Evolutionary conservation across 371 early-diverging fungal genomes (phyloP).

Genomic region (Thermomucor indicae-seudaticae): DNA sequence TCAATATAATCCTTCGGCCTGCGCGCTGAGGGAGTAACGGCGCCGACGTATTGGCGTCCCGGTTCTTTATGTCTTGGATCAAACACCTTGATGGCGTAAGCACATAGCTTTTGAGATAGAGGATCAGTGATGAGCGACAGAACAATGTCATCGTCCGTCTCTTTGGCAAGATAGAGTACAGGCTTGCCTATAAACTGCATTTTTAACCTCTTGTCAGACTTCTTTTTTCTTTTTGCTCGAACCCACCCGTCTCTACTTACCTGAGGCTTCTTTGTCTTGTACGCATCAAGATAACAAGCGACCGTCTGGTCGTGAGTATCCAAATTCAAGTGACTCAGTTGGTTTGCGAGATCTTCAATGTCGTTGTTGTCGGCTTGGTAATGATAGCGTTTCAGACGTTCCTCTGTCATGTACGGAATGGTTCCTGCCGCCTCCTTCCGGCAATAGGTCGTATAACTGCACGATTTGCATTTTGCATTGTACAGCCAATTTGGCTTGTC

Average conservation of each 20-base stretch:
- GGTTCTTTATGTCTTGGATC: neutral
- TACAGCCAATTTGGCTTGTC: constrained; percentile 35
- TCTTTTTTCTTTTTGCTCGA: neutral
- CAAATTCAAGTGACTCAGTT: neutral
- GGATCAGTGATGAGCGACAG: constrained; percentile 25
- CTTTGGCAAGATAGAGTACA: constrained; percentile 13
- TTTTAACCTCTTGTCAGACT: neutral
- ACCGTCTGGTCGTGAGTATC: neutral
- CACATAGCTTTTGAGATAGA: constrained; percentile 11
- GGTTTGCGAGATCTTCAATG: constrained; percentile 38
- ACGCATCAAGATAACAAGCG: constrained; percentile 12
- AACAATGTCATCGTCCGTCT: constrained; percentile 22
- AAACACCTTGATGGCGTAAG: constrained; percentile 15
- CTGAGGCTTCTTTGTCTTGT: constrained; percentile 17
- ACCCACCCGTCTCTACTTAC: constrained; percentile 7
- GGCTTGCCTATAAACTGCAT: constrained; percentile 27
- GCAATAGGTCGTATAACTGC: constrained; percentile 34
- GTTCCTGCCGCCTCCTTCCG: constrained; percentile 31
- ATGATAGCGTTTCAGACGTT: constrained; percentile 13
- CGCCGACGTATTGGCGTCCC: neutral
- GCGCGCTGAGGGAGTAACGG: neutral
- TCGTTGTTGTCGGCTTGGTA: constrained; percentile 11
- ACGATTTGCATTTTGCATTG: constrained; percentile 36
- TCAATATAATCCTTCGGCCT: neutral
- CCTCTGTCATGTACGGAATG: constrained; percentile 27